A percentile compares a stretch with the other conserved stretches of the same genome.
Evolutionary conservation across 2,329 filamentous ascomycete genomes (phyloP).

Genomic region (Albifimbria verrucaria): DNA sequence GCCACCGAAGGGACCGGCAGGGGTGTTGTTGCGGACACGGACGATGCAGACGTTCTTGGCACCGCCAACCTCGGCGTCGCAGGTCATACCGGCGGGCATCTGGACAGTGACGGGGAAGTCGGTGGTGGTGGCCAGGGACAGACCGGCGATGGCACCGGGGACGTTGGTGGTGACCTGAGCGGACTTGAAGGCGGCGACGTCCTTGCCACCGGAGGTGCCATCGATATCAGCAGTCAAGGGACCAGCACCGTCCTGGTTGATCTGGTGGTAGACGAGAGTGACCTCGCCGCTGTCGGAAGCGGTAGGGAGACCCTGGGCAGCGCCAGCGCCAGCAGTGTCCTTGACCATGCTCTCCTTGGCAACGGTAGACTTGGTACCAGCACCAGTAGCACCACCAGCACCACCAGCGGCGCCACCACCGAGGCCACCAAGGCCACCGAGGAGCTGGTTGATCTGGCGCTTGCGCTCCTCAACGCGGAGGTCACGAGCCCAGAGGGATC

Average conservation of each 20-base stretch:
- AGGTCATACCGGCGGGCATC: slow-evolving; percentile 68
- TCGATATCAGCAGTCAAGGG: slow-evolving; percentile 60
- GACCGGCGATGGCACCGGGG: slow-evolving; percentile 54
- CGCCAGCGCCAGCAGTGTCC: slow-evolving; percentile 51
- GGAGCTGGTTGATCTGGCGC: slow-evolving; percentile 26
- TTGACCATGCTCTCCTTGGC: slow-evolving; percentile 51
- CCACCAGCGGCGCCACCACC: slow-evolving; percentile 20
- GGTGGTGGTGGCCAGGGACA: slow-evolving; percentile 56
- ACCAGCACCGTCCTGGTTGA: slow-evolving; percentile 69
- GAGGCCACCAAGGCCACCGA: slow-evolving; percentile 19
- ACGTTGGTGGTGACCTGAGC: slow-evolving; percentile 60
- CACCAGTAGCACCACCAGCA: no score
- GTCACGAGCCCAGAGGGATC: slow-evolving; percentile 9
- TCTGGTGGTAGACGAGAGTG: slow-evolving; percentile 63
- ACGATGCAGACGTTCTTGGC: slow-evolving; percentile 63
- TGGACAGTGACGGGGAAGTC: slow-evolving; percentile 64
- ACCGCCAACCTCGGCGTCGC: slow-evolving; percentile 55
- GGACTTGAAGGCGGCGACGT: slow-evolving; percentile 55
- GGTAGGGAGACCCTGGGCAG: slow-evolving; percentile 55
- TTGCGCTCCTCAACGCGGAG: slow-evolving; percentile 17
- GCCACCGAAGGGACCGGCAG: slow-evolving; percentile 65
- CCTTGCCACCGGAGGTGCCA: slow-evolving; percentile 59
- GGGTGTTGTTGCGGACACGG: slow-evolving; percentile 58
- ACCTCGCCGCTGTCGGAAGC: slow-evolving; percentile 57
- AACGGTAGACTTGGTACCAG: no score